Percentiles rank a stretch among this genome's conserved stretches.
Conservation (phyloP, 495 filamentous ascomycete genomes). For the Penicillium antarcticum region DNA sequence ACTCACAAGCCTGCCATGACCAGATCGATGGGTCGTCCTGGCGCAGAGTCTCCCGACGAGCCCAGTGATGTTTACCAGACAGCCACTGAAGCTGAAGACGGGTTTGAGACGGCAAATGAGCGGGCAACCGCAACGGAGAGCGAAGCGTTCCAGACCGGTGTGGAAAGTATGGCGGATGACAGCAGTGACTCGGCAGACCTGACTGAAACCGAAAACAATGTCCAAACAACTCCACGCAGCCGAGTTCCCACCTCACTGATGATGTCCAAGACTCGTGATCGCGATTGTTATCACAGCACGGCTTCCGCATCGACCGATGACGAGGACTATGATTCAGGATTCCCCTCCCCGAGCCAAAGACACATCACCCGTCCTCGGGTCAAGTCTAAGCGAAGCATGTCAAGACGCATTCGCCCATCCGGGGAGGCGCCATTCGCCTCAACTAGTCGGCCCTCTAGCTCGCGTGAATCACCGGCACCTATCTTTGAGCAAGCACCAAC, state of each 20-base stretch:
- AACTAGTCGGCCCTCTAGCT: conserved; percentile 45
- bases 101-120: conserved; percentile 81
- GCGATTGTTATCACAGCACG: conserved; percentile 76
- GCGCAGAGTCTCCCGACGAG: conserved; percentile 31
- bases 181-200: conserved; percentile 67
- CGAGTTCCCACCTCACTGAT: conserved; percentile 39
- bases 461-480: conserved; percentile 48
- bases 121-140: conserved; percentile 73
- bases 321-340: conserved; percentile 51
- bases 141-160: conserved; percentile 89
- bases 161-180: conserved; percentile 75
- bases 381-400: conserved; percentile 59
- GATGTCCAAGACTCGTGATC: conserved; percentile 50
- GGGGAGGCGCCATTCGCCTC: conserved; percentile 61
- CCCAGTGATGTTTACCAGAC: conserved; percentile 76
- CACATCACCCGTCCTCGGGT: conserved; percentile 68
- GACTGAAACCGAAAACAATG: conserved; percentile 79
- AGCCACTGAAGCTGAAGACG: conserved; percentile 78
- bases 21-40: conserved; percentile 17
- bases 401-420: conserved; percentile 60
- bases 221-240: conserved; percentile 43
- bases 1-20: conserved; percentile 25
- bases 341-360: conserved; percentile 60
- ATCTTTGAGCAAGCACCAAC: conserved; percentile 44
- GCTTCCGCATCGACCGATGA: conserved; percentile 87